Percentiles rank a stretch among this genome's conserved stretches.
phyloP scores from a whole-genome alignment of 371 early-diverging fungal species.

The Mucor saturninus region DNA sequence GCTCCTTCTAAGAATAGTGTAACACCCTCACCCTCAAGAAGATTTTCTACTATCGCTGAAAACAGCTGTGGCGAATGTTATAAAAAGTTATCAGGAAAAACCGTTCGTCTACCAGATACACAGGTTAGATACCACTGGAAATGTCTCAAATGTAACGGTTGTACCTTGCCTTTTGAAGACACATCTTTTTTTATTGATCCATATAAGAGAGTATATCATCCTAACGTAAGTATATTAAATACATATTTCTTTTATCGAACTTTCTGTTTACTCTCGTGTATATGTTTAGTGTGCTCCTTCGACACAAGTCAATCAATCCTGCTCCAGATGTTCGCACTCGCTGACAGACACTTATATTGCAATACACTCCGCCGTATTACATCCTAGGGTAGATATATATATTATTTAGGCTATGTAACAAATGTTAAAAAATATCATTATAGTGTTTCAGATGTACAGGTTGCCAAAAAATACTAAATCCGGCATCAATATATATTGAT shows the following conservation, averaged over 20 bases:
- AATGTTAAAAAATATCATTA: background rate
- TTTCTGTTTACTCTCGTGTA: background rate
- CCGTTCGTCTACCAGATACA: constrained; percentile 37
- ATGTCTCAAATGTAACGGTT: constrained; percentile 42
- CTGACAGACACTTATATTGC: constrained; percentile 33
- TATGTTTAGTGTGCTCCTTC: constrained; percentile 24
- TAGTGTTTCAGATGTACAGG: constrained; percentile 49
- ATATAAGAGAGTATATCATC: constrained; percentile 36
- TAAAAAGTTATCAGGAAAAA: constrained; percentile 36
- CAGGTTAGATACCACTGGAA: constrained; percentile 39
- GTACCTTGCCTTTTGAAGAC: constrained; percentile 35
- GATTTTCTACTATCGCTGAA: background rate
- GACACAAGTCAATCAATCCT: constrained; percentile 3
- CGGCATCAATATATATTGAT: constrained; percentile 41
- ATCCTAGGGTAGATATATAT: constrained; percentile 32
- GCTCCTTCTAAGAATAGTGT: background rate
- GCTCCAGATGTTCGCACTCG: constrained; percentile 29
- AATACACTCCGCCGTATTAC: constrained; percentile 24
- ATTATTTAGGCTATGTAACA: background rate
- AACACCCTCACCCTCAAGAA: background rate
- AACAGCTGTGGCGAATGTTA: constrained; percentile 33
- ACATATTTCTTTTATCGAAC: background rate
- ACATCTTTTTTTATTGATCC: constrained; percentile 39
- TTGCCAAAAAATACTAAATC: constrained; percentile 39
- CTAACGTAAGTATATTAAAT: constrained; percentile 26